Percentiles rank a stretch among this genome's conserved stretches.
These are phyloP conservation scores for Penicillium sp. DNA, from an alignment of 2,329 filamentous ascomycete genomes.

Conservation along the genomic window DNA sequence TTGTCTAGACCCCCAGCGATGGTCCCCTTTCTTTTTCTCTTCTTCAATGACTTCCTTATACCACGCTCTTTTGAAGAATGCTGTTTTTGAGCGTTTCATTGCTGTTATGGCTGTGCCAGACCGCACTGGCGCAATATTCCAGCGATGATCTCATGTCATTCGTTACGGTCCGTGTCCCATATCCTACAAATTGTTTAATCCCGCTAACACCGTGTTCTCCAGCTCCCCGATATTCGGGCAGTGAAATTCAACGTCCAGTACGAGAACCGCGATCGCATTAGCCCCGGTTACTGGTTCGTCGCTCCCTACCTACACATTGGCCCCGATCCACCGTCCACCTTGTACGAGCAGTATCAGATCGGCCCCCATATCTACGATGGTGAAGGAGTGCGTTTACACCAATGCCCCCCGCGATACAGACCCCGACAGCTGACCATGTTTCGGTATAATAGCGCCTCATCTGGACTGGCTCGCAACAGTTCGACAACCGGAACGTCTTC, in stretches of 20 bases:
- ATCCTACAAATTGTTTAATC: background rate
- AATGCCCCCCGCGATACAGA: background rate
- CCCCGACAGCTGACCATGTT: background rate
- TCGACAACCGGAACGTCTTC: constrained; percentile 49
- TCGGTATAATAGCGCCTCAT: constrained; percentile 39
- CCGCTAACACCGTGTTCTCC: constrained; percentile 1
- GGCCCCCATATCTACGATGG: constrained; percentile 55
- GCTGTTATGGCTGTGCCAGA: constrained; percentile 12
- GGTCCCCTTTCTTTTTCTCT: background rate
- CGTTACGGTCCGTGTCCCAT: constrained; percentile 6
- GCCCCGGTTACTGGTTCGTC: constrained; percentile 52
- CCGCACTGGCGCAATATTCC: constrained; percentile 8
- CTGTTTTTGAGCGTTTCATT: constrained; percentile 2
- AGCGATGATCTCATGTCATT: constrained; percentile 12
- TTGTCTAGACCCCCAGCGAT: background rate
- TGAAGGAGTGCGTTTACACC: constrained; percentile 38
- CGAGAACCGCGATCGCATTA: constrained; percentile 27
- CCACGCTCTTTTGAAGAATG: constrained; percentile 9
- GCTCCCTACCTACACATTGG: constrained; percentile 44
- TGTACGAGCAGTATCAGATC: constrained; percentile 44
- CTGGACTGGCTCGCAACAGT: constrained; percentile 48
- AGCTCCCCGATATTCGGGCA: constrained; percentile 29
- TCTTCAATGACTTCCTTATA: background rate
- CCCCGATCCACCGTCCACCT: constrained; percentile 25
- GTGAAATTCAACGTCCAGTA: constrained; percentile 31